Conservation (phyloP, 2,329 filamentous ascomycete species). For the Blastomyces emzantsi region DNA sequence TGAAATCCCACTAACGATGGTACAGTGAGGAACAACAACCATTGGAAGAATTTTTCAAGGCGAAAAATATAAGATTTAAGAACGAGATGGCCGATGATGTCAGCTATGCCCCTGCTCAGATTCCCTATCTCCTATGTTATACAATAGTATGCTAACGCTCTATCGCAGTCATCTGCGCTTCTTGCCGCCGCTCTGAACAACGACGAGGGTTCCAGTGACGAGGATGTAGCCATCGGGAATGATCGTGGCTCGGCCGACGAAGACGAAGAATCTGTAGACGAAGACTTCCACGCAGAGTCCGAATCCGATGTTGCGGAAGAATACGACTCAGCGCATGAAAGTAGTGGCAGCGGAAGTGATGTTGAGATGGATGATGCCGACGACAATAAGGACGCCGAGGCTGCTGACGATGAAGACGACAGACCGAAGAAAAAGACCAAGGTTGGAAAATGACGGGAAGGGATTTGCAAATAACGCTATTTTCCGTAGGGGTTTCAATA, state of each 20-base stretch:
- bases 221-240: conserved; percentile 58
- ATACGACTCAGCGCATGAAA: conserved; percentile 85
- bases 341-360: conserved; percentile 61
- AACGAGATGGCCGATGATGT: conserved; percentile 98
- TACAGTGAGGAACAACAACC: conserved; percentile 79
- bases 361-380: conserved; percentile 47
- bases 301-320: conserved; percentile 97
- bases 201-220: conserved; percentile 75
- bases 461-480: background rate
- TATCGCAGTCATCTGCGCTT: conserved; percentile 43
- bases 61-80: conserved; percentile 90
- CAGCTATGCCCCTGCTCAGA: conserved; percentile 32
- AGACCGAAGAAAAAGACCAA: conserved; percentile 59
- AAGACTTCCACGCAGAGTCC: conserved; percentile 87
- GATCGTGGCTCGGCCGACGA: conserved; percentile 91
- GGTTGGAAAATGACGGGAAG: conserved; percentile 25
- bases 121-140: background rate
- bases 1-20: conserved; percentile 21
- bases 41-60: conserved; percentile 95
- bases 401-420: conserved; percentile 41
- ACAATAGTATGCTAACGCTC: conserved; percentile 21
- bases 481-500: background rate
- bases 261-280: conserved; percentile 88
- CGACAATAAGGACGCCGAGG: conserved; percentile 33
- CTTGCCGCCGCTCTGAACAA: conserved; percentile 76